phyloP scores from a whole-genome alignment of 2,329 filamentous ascomycete genomes.

The Fusarium humuli region DNA sequence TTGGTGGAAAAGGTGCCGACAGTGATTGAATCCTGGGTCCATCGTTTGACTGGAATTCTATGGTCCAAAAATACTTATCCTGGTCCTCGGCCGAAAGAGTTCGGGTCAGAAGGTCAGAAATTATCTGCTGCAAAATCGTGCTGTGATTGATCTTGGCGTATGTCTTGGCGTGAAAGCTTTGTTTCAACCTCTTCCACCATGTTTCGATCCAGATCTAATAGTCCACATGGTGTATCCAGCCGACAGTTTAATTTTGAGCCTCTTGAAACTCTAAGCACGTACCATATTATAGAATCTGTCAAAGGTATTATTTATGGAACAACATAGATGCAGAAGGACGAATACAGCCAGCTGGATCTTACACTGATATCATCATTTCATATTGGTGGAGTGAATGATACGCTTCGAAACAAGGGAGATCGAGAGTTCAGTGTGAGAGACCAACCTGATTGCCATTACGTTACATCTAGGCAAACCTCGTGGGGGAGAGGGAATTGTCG shows the following conservation, averaged over 20 bases:
- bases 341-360: background rate
- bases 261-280: background rate
- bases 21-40: background rate
- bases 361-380: background rate
- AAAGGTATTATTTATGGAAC: background rate
- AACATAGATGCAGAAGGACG: background rate
- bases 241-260: background rate
- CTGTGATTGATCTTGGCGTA: constrained; percentile 36
- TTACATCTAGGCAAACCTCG: background rate
- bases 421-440: background rate
- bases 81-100: constrained; percentile 32
- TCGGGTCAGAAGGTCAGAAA: constrained; percentile 18
- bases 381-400: background rate
- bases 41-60: constrained; percentile 1
- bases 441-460: background rate
- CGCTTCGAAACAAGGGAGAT: background rate
- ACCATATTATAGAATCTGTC: background rate
- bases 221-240: background rate
- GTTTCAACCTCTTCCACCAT: constrained; percentile 37
- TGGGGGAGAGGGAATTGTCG: background rate
- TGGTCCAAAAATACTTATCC: constrained; percentile 5
- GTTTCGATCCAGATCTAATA: constrained; percentile 16
- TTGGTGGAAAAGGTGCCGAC: constrained; percentile 36
- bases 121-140: constrained; percentile 18
- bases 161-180: constrained; percentile 43